Percentiles rank a stretch among this genome's conserved stretches.
phyloP scores from a whole-genome alignment of 495 filamentous ascomycete species.

The Hyaloscypha bicolor region DNA sequence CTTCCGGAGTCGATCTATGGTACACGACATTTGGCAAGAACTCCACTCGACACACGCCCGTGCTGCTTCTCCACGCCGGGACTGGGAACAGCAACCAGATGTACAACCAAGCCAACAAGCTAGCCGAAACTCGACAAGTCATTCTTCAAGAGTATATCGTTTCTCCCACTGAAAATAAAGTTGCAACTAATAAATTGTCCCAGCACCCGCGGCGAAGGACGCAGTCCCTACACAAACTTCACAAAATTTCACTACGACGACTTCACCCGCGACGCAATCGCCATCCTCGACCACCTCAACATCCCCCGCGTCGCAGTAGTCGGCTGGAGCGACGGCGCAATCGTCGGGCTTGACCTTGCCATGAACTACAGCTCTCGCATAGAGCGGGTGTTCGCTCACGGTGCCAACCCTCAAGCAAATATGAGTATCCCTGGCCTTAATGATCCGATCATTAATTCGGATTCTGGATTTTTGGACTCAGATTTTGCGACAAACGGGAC shows the following conservation, averaged over 20 bases:
- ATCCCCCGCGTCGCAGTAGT: constrained; percentile 12
- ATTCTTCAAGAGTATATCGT: constrained; percentile 11
- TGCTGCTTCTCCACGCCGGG: constrained; percentile 1
- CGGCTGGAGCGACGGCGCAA: constrained; percentile 14
- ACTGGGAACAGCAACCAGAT: constrained; percentile 4
- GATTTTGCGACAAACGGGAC: constrained; percentile 14
- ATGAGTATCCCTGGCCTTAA: constrained; percentile 13
- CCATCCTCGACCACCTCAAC: constrained; percentile 13
- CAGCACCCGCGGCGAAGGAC: constrained; percentile 12
- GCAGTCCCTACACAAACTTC: constrained; percentile 13
- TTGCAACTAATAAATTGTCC: background rate
- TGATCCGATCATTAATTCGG: constrained; percentile 16
- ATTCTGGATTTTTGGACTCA: constrained; percentile 4
- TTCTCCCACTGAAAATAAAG: background rate
- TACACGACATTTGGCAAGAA: constrained; percentile 12
- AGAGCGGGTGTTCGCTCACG: constrained; percentile 13
- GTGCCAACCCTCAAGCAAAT: constrained; percentile 11
- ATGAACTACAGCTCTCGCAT: constrained; percentile 17
- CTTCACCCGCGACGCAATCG: constrained; percentile 12
- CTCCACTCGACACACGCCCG: background rate
- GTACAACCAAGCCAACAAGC: constrained; percentile 4
- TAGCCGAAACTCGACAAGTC: constrained; percentile 7
- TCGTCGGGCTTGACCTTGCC: constrained; percentile 5
- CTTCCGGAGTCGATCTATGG: constrained; percentile 3
- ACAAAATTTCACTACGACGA: constrained; percentile 11